Evolutionary conservation across 148 eudicot species (phyloP).

Genomic region (Pouteria glomerata): DNA sequence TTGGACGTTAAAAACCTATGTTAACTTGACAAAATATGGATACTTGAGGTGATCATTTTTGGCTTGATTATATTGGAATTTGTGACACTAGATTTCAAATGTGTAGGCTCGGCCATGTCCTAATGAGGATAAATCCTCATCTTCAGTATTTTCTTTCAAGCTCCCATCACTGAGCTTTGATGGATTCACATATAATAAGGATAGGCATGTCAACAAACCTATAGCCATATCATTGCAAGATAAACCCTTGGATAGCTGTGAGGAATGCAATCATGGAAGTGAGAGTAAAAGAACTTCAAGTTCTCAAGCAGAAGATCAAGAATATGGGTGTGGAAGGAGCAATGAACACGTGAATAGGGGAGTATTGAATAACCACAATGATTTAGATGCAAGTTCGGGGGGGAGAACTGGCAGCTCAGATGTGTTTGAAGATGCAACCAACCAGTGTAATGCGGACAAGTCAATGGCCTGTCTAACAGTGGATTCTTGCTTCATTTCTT

Average conservation of each 20-base stretch:
- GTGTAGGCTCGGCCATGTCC: conserved; percentile 54
- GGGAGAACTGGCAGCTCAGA: conserved; percentile 41
- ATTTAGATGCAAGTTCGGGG: conserved; percentile 24
- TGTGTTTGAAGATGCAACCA: conserved; percentile 64
- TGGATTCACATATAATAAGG: conserved; percentile 20
- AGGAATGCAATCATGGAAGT: conserved; percentile 20
- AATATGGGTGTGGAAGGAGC: conserved; percentile 31
- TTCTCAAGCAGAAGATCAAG: conserved; percentile 21
- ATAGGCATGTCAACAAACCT: conserved; percentile 33
- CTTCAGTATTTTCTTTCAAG: conserved; percentile 56
- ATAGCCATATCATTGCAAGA: conserved; percentile 24
- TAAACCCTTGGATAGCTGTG: no score
- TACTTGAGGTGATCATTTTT: background rate
- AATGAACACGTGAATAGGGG: background rate
- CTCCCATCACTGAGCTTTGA: conserved; percentile 40
- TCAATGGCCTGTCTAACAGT: conserved; percentile 59
- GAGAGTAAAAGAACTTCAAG: conserved; percentile 24
- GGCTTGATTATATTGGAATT: background rate
- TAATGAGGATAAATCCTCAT: conserved; percentile 36
- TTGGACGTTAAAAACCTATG: background rate
- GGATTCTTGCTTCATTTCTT: conserved; percentile 59
- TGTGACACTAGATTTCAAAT: conserved; percentile 30
- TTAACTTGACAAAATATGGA: background rate
- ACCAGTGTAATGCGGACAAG: conserved; percentile 32
- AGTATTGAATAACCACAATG: conserved; percentile 12